Conservation (phyloP, 805 yeast genomes). For the Candida tammaniensis region DNA sequence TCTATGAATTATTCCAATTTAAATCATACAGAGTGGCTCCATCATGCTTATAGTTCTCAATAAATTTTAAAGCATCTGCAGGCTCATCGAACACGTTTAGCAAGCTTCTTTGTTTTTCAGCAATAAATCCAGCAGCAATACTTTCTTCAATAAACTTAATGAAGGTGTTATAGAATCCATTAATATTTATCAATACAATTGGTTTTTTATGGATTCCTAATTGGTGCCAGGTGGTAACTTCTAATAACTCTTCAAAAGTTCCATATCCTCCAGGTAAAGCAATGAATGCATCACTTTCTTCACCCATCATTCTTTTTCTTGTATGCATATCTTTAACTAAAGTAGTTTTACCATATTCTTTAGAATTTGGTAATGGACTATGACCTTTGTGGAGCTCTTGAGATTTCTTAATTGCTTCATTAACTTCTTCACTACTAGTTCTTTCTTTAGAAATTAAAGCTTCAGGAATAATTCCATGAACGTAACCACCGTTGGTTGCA, state of each 20-base stretch:
- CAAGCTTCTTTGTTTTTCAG: conserved; percentile 62
- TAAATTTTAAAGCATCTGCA: conserved; percentile 62
- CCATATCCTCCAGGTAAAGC: conserved; percentile 95
- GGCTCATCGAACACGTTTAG: conserved; percentile 66
- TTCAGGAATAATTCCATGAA: conserved; percentile 84
- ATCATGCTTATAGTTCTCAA: conserved; percentile 62
- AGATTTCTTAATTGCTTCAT: conserved; percentile 46
- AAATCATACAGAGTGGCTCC: conserved; percentile 66
- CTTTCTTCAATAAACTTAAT: conserved; percentile 60
- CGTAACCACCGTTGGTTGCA: conserved; percentile 58
- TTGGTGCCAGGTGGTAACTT: conserved; percentile 88
- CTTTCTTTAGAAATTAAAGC: conserved; percentile 77
- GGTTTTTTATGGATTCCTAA: conserved; percentile 84
- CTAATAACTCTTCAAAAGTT: conserved; percentile 85
- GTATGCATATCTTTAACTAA: conserved; percentile 89
- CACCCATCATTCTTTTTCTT: conserved; percentile 81
- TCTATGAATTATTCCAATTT: conserved; percentile 48
- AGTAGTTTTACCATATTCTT: conserved; percentile 71
- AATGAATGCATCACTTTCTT: conserved; percentile 80
- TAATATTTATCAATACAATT: conserved; percentile 69
- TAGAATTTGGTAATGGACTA: conserved; percentile 60
- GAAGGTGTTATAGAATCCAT: conserved; percentile 77
- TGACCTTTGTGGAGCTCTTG: conserved; percentile 64
- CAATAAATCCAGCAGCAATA: conserved; percentile 64
- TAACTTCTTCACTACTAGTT: conserved; percentile 39